Evolutionary conservation across 2,329 filamentous ascomycete genomes (phyloP), one percentile per base, ranked within the genome.

Genomic region (Phialophora verrucosa): DNA sequence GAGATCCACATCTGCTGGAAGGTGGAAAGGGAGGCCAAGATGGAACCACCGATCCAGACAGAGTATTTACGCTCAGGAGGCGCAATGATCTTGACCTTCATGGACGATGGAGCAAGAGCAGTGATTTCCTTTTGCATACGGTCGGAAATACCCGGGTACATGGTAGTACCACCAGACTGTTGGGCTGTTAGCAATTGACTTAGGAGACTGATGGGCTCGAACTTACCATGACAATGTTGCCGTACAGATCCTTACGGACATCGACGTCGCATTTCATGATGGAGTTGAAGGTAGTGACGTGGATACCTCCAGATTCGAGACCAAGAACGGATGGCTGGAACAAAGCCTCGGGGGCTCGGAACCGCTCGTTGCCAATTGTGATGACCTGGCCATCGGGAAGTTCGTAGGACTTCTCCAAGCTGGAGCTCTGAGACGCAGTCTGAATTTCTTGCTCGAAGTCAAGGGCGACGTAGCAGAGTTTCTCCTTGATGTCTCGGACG

Each of bases 1-100:
- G 95, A 99, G 90, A 99, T 98, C 95, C 95, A 99, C 95, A 99
- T 99, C 87, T 99, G 95, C 89, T 99, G 95, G 94, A 99, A 99
- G 84, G 95, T 99, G 76, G 95, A 99, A 78, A 99, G 91, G 73
- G 95, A 99, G 77, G 95, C 95, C 80, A 99, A 86, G 86, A 99
- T 99, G 83, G 95, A 99, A 89, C 95, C 95, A 95, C 95, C 95
- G 83, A 99, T 99, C 95, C 95, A 99, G 88, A 99, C 95, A 73
- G 95, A 98, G 92, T 99, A 99, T 90, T 99, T 99, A 85, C 95
- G 92, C 91, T 99, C 95, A 76, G 95, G 95, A 77, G 95, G 95
- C 86, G 95, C 95, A 82, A 99, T 98, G 86, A 99, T 98, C 92
- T 98, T 98, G 89, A 99, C 94, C 92, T 98, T 98, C 95, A 99